Evolutionary conservation across 805 yeast species (phyloP), one percentile per base, ranked within the genome.

Genomic region (Isabelozyma gotoi): DNA sequence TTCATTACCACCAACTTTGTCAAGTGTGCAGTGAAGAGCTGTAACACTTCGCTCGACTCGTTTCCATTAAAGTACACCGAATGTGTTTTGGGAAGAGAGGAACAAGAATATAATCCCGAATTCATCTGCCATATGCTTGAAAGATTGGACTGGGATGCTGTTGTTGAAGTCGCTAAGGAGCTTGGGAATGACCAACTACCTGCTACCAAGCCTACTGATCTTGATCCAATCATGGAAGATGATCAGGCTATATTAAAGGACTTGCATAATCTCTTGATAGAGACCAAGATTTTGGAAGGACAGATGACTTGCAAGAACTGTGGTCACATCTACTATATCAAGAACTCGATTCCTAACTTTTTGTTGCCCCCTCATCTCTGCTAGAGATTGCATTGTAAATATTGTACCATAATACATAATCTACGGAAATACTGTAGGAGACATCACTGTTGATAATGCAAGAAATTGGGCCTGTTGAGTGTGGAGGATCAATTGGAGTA

Each of bases 1-100:
- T 82, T 92, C 57, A 71, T 94, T 19, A 92, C 99, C n/a, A 88
- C 97, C 10, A 94, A 94, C 66, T 94, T 94, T 66, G 96, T 94
- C 49, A 89, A 85, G 62, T 94, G 99, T 67, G 90, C 98, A 0
- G 86, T 89, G 48, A 84, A 85, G 57, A 56, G 82, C 2, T 94
- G 99, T 60, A 89, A 84, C 36, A 68, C 81, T 11, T 77, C 92
- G 5, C 77, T 79, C 11, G 80, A 81, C 5, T 81, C 95, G 15
- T 94, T 90, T 60, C 99, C 99, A 2, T 75, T 94, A 44, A 73
- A 74, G 47, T 92, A 77, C 60, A 63, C 74, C 43, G 77, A 80
- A 17, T 85, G 94, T 55, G 78, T 84, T 53, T 70, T 94, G 29
- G 85, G 78, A 12, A 85, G 82, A 56, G 87, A 87, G 57, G 91